A percentile compares a stretch with the other conserved stretches of the same genome.
Conservation (phyloP, 2,329 filamentous ascomycete genomes). For the Paecilomyces fulvus region DNA sequence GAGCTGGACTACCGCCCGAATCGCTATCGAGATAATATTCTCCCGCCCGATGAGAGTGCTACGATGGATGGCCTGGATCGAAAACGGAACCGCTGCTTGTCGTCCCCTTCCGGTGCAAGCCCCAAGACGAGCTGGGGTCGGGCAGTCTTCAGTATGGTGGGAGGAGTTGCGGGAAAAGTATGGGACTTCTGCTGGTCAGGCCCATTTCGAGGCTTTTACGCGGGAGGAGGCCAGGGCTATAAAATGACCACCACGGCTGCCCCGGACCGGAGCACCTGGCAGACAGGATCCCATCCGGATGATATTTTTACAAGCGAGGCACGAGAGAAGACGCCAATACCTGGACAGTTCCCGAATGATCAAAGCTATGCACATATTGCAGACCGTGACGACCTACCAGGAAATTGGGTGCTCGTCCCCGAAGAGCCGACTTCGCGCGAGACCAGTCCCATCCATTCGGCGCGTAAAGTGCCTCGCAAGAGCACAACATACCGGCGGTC, state of each 20-base stretch:
- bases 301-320: constrained; percentile 12
- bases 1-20: constrained; percentile 36
- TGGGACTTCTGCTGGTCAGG: constrained; percentile 70
- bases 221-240: constrained; percentile 71
- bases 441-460: constrained; percentile 10
- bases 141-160: constrained; percentile 27
- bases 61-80: constrained; percentile 15
- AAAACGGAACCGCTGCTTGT: constrained; percentile 24
- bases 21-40: constrained; percentile 27
- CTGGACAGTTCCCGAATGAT: constrained; percentile 46
- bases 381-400: constrained; percentile 42
- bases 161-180: constrained; percentile 51
- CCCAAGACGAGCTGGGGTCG: constrained; percentile 28
- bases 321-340: constrained; percentile 37
- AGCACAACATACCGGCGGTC: constrained; percentile 15
- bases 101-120: constrained; percentile 12
- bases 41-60: constrained; percentile 17
- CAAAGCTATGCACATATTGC: constrained; percentile 14
- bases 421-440: constrained; percentile 5
- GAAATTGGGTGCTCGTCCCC: constrained; percentile 63
- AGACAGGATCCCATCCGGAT: constrained; percentile 20
- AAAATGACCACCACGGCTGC: constrained; percentile 37
- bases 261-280: constrained; percentile 19
- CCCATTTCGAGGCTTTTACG: constrained; percentile 76
- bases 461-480: constrained; percentile 16